A percentile compares a stretch with the other conserved stretches of the same genome.
Conservation (phyloP, 2,329 filamentous ascomycete species). For the Microascus cirrosus region DNA sequence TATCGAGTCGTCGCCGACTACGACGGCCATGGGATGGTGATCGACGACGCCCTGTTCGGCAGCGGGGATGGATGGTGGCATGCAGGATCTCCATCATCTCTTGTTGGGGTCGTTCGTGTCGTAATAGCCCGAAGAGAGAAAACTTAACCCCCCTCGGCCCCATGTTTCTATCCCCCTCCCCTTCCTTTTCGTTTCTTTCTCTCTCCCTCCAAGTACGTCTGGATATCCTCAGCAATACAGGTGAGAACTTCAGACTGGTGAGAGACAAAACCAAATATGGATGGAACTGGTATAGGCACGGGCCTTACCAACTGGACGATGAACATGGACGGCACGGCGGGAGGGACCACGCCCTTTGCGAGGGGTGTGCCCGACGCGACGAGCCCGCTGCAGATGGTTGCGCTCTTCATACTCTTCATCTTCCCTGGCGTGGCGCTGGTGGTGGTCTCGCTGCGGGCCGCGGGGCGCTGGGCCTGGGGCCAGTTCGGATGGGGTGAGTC, state of each 20-base stretch:
- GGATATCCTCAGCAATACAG: background rate
- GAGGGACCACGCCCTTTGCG: background rate
- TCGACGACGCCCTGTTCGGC: background rate
- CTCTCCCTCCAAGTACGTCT: background rate
- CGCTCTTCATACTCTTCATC: constrained; percentile 18
- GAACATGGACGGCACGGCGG: background rate
- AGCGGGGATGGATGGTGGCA: background rate
- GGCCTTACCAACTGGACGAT: background rate
- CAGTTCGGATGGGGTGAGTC: constrained; percentile 15
- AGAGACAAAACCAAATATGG: background rate
- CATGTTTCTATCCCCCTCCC: background rate
- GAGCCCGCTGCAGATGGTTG: constrained; percentile 15
- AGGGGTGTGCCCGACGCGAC: background rate
- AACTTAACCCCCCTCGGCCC: background rate
- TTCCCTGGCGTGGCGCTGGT: constrained; percentile 18
- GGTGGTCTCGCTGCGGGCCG: constrained; percentile 14
- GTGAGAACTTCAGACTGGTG: background rate
- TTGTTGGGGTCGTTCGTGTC: background rate
- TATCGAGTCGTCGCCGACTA: background rate
- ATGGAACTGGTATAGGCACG: background rate
- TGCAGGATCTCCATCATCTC: background rate
- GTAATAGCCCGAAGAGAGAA: background rate
- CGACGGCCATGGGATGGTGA: background rate
- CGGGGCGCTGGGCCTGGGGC: constrained; percentile 15
- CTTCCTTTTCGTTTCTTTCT: background rate